These are phyloP conservation scores for Anethum foeniculum DNA, from an alignment of 140 eudicot genomes.

Conservation along the genomic window DNA sequence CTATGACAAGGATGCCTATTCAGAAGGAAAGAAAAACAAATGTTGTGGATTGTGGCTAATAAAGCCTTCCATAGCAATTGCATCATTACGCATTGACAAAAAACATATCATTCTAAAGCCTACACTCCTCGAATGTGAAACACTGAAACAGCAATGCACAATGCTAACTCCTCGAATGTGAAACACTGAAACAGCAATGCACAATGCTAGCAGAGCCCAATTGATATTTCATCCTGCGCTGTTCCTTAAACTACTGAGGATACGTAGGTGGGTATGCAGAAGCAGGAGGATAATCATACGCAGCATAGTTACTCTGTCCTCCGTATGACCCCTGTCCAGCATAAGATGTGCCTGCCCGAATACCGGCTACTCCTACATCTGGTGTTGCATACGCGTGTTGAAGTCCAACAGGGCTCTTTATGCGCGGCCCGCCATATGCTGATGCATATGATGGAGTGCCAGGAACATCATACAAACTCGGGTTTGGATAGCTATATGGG, in stretches of 20 bases:
- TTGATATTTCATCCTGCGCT: background rate
- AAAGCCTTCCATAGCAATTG: background rate
- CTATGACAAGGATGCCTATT: background rate
- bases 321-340: slow-evolving; percentile 23
- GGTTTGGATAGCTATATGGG: slow-evolving; percentile 21
- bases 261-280: slow-evolving; percentile 19
- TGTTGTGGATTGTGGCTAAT: background rate
- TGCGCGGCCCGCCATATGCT: slow-evolving; percentile 18
- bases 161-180: background rate
- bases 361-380: slow-evolving; percentile 12
- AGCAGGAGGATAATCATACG: slow-evolving; percentile 25
- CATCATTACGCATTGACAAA: background rate
- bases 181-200: background rate
- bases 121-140: no score
- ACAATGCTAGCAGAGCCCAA: background rate
- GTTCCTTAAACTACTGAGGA: background rate
- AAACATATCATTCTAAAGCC: background rate
- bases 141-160: background rate
- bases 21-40: background rate
- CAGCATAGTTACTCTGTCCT: slow-evolving; percentile 15
- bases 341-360: slow-evolving; percentile 18
- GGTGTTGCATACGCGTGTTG: slow-evolving; percentile 11
- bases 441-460: slow-evolving; percentile 15
- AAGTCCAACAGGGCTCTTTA: slow-evolving; percentile 17
- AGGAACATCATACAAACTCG: slow-evolving; percentile 15